phyloP scores from a whole-genome alignment of 352 stramenopile genomes.

The Globisporangium irregulare region DNA sequence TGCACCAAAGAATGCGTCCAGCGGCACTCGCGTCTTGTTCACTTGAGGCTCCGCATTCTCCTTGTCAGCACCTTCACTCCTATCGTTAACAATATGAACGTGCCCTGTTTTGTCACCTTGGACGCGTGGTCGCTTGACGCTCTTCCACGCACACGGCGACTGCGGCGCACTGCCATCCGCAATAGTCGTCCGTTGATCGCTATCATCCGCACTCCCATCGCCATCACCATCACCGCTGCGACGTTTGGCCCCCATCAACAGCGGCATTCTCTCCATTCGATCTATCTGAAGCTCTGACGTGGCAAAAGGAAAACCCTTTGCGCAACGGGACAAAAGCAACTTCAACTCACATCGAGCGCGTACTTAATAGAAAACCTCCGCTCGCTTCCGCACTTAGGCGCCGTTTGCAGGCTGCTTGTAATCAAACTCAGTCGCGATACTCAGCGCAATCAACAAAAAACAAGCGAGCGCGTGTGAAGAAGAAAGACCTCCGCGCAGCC shows the following conservation, averaged over 20 bases:
- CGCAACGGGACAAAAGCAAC: conserved; percentile 8
- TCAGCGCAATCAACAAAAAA: conserved; percentile 9
- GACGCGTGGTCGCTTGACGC: background rate
- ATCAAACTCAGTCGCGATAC: background rate
- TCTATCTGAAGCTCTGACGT: background rate
- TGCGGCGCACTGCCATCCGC: conserved; percentile 20
- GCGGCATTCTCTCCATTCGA: background rate
- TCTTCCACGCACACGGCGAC: conserved; percentile 33
- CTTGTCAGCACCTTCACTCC: background rate
- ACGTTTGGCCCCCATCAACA: background rate
- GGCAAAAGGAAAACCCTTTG: background rate
- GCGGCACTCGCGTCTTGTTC: background rate
- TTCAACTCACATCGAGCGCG: conserved; percentile 19
- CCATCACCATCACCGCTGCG: background rate
- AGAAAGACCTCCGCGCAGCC: background rate
- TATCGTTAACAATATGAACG: background rate
- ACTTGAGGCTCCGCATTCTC: background rate
- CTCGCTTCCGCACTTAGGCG: background rate
- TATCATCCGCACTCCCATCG: conserved; percentile 17
- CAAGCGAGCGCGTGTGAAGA: background rate
- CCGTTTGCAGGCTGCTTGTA: background rate
- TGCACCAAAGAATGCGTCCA: background rate
- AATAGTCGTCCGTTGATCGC: conserved; percentile 34
- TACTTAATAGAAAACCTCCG: background rate
- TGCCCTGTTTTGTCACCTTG: background rate